phyloP scores from a whole-genome alignment of 2,329 filamentous ascomycete genomes.

The Cordyceps farinosa region DNA sequence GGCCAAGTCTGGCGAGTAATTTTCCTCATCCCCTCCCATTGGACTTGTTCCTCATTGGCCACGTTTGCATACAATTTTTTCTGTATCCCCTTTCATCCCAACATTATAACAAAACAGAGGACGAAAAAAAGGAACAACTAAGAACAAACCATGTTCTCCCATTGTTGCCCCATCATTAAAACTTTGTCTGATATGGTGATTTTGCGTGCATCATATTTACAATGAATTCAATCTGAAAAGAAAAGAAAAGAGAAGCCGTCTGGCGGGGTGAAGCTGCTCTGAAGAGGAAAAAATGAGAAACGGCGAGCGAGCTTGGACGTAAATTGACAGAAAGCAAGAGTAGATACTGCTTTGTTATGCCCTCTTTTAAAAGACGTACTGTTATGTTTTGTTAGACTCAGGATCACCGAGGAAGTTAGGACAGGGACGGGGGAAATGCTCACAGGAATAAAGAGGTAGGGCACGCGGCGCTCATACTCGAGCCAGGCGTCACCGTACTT shows the following conservation, averaged over 20 bases:
- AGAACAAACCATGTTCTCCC: too few relatives aligned
- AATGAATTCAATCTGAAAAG: background rate
- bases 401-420: background rate
- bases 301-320: slow-evolving; percentile 3
- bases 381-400: background rate
- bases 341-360: background rate
- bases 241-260: background rate
- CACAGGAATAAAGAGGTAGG: slow-evolving; percentile 79
- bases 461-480: slow-evolving; percentile 74
- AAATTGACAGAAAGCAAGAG: background rate
- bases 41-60: slow-evolving; percentile 4
- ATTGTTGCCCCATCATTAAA: slow-evolving; percentile 7
- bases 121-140: background rate
- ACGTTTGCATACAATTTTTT: background rate
- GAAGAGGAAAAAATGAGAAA: background rate
- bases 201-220: slow-evolving; percentile 11
- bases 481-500: slow-evolving; percentile 82
- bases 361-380: slow-evolving; percentile 41
- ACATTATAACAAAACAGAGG: background rate
- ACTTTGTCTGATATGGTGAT: background rate
- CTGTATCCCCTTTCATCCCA: background rate
- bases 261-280: background rate
- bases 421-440: slow-evolving; percentile 23
- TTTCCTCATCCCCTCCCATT: background rate
- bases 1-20: background rate